Evolutionary conservation across 2,329 filamentous ascomycete species (phyloP).

Genomic region (Fusarium sp.): DNA sequence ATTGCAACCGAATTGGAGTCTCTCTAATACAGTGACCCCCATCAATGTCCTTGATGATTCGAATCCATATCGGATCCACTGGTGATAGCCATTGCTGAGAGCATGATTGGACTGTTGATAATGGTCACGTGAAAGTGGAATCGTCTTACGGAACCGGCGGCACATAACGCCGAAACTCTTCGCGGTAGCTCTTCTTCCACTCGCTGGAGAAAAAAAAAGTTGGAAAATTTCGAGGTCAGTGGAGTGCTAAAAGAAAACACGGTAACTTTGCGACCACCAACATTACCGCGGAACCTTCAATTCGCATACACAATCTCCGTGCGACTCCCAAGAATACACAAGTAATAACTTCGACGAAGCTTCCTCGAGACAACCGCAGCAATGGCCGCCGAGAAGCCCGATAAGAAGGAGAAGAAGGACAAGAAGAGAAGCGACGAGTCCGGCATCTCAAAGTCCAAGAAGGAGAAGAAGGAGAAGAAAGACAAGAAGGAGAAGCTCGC

Average conservation of each 20-base stretch:
- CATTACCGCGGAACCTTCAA: conserved; percentile 30
- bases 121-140: conserved; percentile 19
- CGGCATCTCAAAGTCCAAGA: conserved; percentile 64
- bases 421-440: conserved; percentile 67
- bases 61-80: conserved; percentile 8
- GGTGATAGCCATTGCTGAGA: conserved; percentile 37
- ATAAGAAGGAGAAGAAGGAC: conserved; percentile 66
- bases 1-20: background rate
- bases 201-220: conserved; percentile 48
- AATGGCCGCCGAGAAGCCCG: conserved; percentile 60
- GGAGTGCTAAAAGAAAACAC: conserved; percentile 40
- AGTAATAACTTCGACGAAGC: conserved; percentile 24
- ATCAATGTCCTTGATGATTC: background rate
- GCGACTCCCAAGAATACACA: background rate
- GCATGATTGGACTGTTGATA: conserved; percentile 28
- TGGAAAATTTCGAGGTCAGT: conserved; percentile 46
- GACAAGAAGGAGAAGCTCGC: conserved; percentile 79
- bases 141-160: conserved; percentile 41
- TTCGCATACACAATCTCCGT: conserved; percentile 27
- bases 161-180: conserved; percentile 44
- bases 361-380: conserved; percentile 35
- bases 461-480: conserved; percentile 73
- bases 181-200: conserved; percentile 38
- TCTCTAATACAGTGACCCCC: background rate
- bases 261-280: conserved; percentile 39